Evolutionary conservation across 805 yeast genomes (phyloP).

Genomic region (Peterozyma xylosa): DNA sequence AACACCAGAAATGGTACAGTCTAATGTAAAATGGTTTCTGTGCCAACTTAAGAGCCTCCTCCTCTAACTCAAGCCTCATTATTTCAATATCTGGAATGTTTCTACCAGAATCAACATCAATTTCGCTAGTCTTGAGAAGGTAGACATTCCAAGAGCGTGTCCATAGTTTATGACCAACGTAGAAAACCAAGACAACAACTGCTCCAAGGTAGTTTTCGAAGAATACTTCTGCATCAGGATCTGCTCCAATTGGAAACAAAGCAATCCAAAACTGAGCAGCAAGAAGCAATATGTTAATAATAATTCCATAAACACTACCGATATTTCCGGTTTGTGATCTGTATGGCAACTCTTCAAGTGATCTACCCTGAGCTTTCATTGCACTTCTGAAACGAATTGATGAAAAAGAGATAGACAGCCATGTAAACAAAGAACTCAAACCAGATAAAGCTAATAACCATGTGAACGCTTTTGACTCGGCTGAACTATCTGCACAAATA

Average conservation of each 20-base stretch:
- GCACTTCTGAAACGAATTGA: slow-evolving; percentile 40
- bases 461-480: slow-evolving; percentile 27
- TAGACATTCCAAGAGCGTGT: slow-evolving; percentile 26
- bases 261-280: slow-evolving; percentile 64
- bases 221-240: slow-evolving; percentile 39
- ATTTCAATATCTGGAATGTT: slow-evolving; percentile 46
- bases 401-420: slow-evolving; percentile 38
- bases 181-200: slow-evolving; percentile 44
- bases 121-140: slow-evolving; percentile 33
- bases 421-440: slow-evolving; percentile 38
- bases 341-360: slow-evolving; percentile 31
- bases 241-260: slow-evolving; percentile 44
- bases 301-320: slow-evolving; percentile 33
- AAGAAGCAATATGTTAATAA: slow-evolving; percentile 40
- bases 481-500: slow-evolving; percentile 33
- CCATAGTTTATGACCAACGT: slow-evolving; percentile 46
- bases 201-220: slow-evolving; percentile 51
- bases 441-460: slow-evolving; percentile 47
- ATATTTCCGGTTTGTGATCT: slow-evolving; percentile 32
- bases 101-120: slow-evolving; percentile 60
- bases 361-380: slow-evolving; percentile 32
- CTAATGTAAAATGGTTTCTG: slow-evolving; percentile 23
- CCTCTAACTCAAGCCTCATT: slow-evolving; percentile 43
- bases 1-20: slow-evolving; percentile 35
- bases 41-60: slow-evolving; percentile 28